Evolutionary conservation across 2,329 filamentous ascomycete species (phyloP).

Genomic region (Diaporthe caulivora): DNA sequence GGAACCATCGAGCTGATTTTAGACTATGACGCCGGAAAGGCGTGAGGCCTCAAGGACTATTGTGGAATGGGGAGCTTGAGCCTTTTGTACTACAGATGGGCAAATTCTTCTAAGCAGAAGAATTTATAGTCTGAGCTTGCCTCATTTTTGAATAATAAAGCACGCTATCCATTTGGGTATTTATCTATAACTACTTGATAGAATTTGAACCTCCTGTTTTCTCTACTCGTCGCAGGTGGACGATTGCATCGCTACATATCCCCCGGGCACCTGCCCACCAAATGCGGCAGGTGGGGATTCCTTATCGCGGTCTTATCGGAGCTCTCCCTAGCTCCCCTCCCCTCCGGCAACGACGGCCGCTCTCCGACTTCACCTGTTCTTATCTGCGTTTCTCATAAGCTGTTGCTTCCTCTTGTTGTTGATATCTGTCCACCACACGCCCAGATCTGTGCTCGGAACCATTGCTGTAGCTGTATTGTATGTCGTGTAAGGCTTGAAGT

Average conservation of each 20-base stretch:
- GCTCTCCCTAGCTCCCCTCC: slow-evolving; percentile 21
- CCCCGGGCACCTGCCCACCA: too few species aligned
- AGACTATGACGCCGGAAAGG: neutral
- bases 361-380: neutral
- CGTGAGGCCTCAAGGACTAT: too few species aligned
- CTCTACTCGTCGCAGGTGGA: too few species aligned
- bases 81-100: too few species aligned
- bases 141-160: too few species aligned
- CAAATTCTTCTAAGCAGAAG: too few species aligned
- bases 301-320: slow-evolving; percentile 34
- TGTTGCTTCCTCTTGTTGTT: slow-evolving; percentile 34
- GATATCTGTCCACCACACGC: neutral
- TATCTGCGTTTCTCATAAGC: slow-evolving; percentile 45
- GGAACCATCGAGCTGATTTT: neutral
- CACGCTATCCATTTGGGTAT: too few species aligned
- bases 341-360: slow-evolving; percentile 32
- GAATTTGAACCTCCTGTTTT: too few species aligned
- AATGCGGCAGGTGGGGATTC: slow-evolving; percentile 26
- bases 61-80: too few species aligned
- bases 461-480: neutral
- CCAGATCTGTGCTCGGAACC: neutral
- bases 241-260: too few species aligned
- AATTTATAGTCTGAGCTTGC: too few species aligned
- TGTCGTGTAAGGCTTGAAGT: neutral
- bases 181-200: too few species aligned